Evolutionary conservation across 345 rosid genomes (phyloP).

Genomic region (Syzygium aqueum): DNA sequence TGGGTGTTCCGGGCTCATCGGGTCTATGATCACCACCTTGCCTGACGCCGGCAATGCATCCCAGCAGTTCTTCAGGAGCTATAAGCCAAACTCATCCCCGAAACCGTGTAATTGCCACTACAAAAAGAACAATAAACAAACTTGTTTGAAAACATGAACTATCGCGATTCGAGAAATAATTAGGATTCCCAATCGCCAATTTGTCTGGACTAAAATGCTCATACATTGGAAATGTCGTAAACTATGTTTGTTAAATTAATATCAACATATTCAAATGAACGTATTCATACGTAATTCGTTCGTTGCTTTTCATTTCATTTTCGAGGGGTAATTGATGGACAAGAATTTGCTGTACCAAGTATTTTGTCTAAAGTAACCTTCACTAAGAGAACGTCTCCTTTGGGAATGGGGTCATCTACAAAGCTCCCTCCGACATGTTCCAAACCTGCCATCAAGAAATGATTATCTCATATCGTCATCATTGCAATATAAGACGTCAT

Average conservation of each 20-base stretch:
- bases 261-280: not conserved
- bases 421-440: constrained; percentile 11
- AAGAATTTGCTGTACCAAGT: not conserved
- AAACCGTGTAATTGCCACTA: no score
- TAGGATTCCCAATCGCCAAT: not conserved
- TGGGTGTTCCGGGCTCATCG: constrained; percentile 14
- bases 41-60: constrained; percentile 21
- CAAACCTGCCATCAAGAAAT: not conserved
- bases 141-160: not conserved
- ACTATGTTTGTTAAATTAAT: not conserved
- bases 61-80: constrained; percentile 30
- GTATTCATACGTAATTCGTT: not conserved
- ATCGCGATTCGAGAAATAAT: not conserved
- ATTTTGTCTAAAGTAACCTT: not conserved
- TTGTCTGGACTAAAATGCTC: not conserved
- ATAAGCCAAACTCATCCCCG: constrained; percentile 25
- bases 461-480: not conserved
- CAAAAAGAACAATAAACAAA: not conserved
- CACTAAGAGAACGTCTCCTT: constrained; percentile 15
- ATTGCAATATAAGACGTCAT: not conserved
- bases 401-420: no score
- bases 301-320: not conserved
- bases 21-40: constrained; percentile 32
- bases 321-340: not conserved
- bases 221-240: not conserved